A percentile compares a stretch with the other conserved stretches of the same genome.
phyloP scores from a whole-genome alignment of 768 basidiomycete species.

The Phlebiopsis flavidoalba region DNA sequence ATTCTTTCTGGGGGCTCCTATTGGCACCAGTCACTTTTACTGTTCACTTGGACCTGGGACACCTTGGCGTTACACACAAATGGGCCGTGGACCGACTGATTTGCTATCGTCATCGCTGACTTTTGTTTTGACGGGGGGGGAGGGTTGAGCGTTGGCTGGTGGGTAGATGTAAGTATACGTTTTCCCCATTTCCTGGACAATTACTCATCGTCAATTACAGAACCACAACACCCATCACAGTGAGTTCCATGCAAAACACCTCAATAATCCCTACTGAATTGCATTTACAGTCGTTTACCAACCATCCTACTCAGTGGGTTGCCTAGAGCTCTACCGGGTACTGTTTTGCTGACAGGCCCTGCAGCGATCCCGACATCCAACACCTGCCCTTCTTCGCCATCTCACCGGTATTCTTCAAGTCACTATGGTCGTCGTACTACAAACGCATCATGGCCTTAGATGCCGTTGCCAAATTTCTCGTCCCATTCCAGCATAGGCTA shows the following conservation, averaged over 20 bases:
- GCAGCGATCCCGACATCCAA: slow-evolving; percentile 78
- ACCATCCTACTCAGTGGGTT: slow-evolving; percentile 89
- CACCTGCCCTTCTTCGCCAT: slow-evolving; percentile 95
- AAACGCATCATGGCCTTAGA: slow-evolving; percentile 82
- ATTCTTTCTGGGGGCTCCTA: slow-evolving; percentile 75
- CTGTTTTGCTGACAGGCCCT: slow-evolving; percentile 9
- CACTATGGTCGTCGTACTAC: slow-evolving; percentile 93
- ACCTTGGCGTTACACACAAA: slow-evolving; percentile 87
- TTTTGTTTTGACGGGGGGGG: slow-evolving; percentile 92
- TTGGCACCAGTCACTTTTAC: slow-evolving; percentile 96
- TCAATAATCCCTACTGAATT: background rate
- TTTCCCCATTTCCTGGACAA: background rate
- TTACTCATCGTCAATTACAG: slow-evolving; percentile 29
- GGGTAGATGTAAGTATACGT: slow-evolving; percentile 81
- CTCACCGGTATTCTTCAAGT: slow-evolving; percentile 79
- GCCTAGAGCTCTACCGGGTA: background rate
- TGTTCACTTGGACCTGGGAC: slow-evolving; percentile 93
- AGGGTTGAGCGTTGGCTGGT: slow-evolving; percentile 95
- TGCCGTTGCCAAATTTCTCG: slow-evolving; percentile 52
- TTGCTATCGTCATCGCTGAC: slow-evolving; percentile 74
- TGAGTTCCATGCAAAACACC: slow-evolving; percentile 37
- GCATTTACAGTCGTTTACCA: slow-evolving; percentile 76
- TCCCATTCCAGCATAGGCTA: slow-evolving; percentile 82
- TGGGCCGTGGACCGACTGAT: slow-evolving; percentile 79
- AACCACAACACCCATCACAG: slow-evolving; percentile 96